A percentile compares a stretch with the other conserved stretches of the same genome.
phyloP scores from a whole-genome alignment of 805 yeast genomes.

The Yarrowia osloensis region DNA sequence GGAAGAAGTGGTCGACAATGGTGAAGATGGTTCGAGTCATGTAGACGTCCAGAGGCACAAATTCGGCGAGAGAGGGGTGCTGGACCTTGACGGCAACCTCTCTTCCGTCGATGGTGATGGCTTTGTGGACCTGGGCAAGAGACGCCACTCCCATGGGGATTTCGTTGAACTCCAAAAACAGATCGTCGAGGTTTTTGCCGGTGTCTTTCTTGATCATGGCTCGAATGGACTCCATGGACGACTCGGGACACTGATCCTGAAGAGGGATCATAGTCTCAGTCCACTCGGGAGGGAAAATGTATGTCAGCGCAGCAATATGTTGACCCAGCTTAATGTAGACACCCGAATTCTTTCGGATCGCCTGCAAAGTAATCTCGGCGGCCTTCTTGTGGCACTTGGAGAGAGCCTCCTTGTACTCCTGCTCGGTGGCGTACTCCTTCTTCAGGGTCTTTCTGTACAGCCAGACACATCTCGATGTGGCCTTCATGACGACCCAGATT shows the following conservation, averaged over 20 bases:
- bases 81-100: conserved; percentile 93
- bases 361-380: conserved; percentile 74
- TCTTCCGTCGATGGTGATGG: conserved; percentile 59
- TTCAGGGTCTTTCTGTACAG: conserved; percentile 63
- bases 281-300: conserved; percentile 91
- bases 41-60: conserved; percentile 85
- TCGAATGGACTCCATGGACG: conserved; percentile 67
- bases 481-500: conserved; percentile 44
- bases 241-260: conserved; percentile 86
- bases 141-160: conserved; percentile 94
- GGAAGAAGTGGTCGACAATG: conserved; percentile 75
- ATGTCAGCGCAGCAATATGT: conserved; percentile 89
- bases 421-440: conserved; percentile 47
- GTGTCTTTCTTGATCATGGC: conserved; percentile 69
- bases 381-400: conserved; percentile 70
- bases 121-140: conserved; percentile 92
- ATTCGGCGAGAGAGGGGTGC: conserved; percentile 83
- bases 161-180: conserved; percentile 66
- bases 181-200: conserved; percentile 58
- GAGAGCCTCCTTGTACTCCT: conserved; percentile 56
- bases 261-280: conserved; percentile 90
- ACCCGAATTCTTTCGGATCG: conserved; percentile 86
- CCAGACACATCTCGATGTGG: conserved; percentile 71
- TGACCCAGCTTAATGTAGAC: conserved; percentile 93
- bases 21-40: conserved; percentile 75